Evolutionary conservation across 2,329 filamentous ascomycete species (phyloP), one percentile per base, ranked within the genome.

Genomic region (Microsporum audouinii): DNA sequence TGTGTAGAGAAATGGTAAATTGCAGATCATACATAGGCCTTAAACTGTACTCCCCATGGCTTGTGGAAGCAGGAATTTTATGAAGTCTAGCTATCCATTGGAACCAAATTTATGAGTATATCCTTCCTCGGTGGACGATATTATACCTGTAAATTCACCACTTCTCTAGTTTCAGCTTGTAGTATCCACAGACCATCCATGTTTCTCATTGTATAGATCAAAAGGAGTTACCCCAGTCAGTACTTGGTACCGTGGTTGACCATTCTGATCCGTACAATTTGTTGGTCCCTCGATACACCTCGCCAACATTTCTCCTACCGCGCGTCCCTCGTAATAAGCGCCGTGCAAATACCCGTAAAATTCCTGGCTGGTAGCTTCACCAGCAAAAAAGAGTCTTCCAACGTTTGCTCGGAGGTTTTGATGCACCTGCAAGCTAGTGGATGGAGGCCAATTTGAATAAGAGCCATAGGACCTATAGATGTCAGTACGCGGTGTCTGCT

Each of bases 1-100:
- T 91, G 84, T 72, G 79, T 91, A 59, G 90, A 95, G 79, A 95
- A 91, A 72, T 95, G 88, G 79, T 91, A 17, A 23, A 23, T 23
- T 23, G 17, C 17, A 23, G 17, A 23, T 23, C 17, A 23, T 23
- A 23, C 17, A 23, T 1, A 23, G 17, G 17, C 17, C 17, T 23
- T 23, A 23, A 23, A 23, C 17, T 23, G 17, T 23, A 23, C 17
- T 23, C 17, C 17, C 17, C 17, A 23, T 23, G 17, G 17, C 17
- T 23, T 23, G 17, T 23, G 17, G 17, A 23, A 23, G 17, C 17
- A 23, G 17, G 17, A 23, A 23, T 23, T 23, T 23, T 23, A 1
- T 23, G 17, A 23, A 23, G 17, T 23, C 17, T 23, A 23, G 17
- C 17, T 23, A 23, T 23, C 17, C 17, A 23, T 23, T 23, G 17